Conservation (phyloP, 345 rosid genomes). For the Eucalyptus polybractea region DNA sequence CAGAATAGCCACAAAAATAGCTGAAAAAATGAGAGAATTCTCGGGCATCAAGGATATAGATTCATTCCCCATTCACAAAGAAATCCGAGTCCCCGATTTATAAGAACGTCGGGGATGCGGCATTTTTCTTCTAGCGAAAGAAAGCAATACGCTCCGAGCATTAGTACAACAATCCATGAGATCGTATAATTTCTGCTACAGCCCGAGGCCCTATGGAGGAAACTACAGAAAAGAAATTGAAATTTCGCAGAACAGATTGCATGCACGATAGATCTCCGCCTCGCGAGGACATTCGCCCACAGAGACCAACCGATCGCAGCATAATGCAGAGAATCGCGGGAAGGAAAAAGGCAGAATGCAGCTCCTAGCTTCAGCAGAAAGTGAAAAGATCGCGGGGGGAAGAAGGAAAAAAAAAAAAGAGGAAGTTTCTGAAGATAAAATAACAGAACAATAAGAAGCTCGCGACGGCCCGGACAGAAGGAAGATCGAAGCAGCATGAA, state of each 20-base stretch:
- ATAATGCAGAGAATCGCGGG: background rate
- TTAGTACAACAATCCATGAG: background rate
- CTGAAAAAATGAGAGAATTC: background rate
- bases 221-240: background rate
- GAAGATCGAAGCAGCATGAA: background rate
- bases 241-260: background rate
- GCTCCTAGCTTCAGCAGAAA: background rate
- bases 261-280: background rate
- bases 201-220: background rate
- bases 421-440: background rate
- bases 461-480: too few species aligned
- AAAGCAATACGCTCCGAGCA: background rate
- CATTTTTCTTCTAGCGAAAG: background rate
- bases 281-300: background rate
- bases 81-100: background rate
- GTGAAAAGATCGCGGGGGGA: background rate
- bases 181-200: background rate
- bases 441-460: background rate
- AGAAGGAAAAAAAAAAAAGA: background rate
- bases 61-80: background rate
- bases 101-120: background rate
- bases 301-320: background rate
- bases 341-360: background rate
- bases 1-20: background rate
- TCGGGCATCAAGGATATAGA: background rate